phyloP scores from a whole-genome alignment of 2,329 filamentous ascomycete species.

The Sporothrix brasiliensis region DNA sequence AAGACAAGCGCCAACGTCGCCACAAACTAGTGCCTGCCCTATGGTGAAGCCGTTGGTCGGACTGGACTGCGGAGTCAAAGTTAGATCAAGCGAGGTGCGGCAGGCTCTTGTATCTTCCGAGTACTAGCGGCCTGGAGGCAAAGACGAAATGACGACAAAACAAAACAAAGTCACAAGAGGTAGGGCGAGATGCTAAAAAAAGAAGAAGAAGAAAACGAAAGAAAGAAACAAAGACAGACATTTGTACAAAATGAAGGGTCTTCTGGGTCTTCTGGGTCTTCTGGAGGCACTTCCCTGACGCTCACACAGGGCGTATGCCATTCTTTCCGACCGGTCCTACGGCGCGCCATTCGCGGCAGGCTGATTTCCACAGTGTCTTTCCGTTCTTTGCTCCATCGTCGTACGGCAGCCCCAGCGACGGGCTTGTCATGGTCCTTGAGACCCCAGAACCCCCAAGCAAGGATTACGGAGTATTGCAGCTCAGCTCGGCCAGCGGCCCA shows the following conservation, averaged over 20 bases:
- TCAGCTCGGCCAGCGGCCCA: conserved; percentile 26
- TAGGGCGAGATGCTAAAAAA: background rate
- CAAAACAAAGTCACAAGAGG: background rate
- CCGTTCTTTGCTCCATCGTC: background rate
- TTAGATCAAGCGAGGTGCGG: conserved; percentile 14
- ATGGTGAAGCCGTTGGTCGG: background rate
- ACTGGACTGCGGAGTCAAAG: background rate
- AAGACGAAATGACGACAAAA: background rate
- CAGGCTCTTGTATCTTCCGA: background rate
- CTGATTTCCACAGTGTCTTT: background rate
- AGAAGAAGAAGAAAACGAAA: background rate
- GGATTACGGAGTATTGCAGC: background rate
- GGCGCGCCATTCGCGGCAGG: conserved; percentile 16
- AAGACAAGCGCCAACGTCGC: background rate
- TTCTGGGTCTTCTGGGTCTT: no score
- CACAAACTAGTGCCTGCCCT: background rate
- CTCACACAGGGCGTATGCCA: background rate
- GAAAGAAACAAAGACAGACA: background rate
- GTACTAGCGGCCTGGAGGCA: background rate
- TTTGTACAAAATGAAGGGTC: no score
- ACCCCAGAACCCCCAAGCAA: background rate
- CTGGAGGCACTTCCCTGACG: no score
- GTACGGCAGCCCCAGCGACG: background rate
- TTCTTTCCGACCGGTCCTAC: background rate
- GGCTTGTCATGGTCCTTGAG: background rate